A percentile compares a stretch with the other conserved stretches of the same genome.
Evolutionary conservation across 176 grass and related monocot species (phyloP).

Genomic region (Hyparrhenia diplandra): DNA sequence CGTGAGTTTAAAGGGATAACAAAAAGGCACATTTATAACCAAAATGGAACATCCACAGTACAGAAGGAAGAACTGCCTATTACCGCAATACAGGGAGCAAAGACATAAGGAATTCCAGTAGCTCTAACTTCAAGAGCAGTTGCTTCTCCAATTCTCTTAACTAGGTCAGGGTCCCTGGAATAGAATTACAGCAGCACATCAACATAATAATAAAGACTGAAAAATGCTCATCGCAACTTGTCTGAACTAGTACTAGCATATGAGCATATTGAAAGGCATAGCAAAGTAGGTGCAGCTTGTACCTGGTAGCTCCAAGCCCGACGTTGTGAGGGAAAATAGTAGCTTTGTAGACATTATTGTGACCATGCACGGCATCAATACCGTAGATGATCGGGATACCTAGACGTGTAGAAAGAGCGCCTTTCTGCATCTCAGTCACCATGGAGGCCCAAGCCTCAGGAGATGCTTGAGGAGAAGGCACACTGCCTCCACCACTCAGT

Average conservation of each 20-base stretch:
- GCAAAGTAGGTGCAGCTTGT: not conserved
- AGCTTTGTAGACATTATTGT: slow-evolving; percentile 71
- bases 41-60: not conserved
- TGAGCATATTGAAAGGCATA: not conserved
- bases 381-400: slow-evolving; percentile 78
- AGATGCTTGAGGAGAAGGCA: slow-evolving; percentile 66
- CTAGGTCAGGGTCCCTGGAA: slow-evolving; percentile 53
- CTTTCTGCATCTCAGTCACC: slow-evolving; percentile 58
- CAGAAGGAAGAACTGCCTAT: not conserved
- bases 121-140: slow-evolving; percentile 86
- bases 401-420: slow-evolving; percentile 64
- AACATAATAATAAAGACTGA: not conserved
- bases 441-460: slow-evolving; percentile 45
- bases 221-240: not conserved
- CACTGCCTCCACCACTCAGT: slow-evolving; percentile 74
- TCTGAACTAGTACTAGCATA: not conserved
- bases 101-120: slow-evolving; percentile 71
- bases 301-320: slow-evolving; percentile 80
- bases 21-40: not conserved
- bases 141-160: slow-evolving; percentile 66
- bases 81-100: slow-evolving; percentile 75
- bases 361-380: slow-evolving; percentile 74
- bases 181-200: not conserved
- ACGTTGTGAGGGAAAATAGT: slow-evolving; percentile 79
- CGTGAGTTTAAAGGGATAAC: not conserved